These are phyloP conservation scores for Spatholobus suberectus DNA, from an alignment of 306 rosid genomes.

Conservation along the genomic window DNA sequence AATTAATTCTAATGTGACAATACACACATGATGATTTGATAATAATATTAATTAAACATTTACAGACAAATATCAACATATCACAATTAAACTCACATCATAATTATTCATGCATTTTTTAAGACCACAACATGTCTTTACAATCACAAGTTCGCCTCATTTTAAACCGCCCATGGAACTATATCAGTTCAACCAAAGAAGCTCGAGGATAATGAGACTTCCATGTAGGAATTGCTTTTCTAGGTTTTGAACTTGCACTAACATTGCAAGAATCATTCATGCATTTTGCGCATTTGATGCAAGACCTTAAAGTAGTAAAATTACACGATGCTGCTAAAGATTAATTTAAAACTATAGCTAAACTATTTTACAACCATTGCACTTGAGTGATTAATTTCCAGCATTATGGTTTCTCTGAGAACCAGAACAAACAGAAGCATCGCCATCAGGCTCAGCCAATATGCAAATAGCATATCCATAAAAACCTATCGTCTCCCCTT, in stretches of 20 bases:
- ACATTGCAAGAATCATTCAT: slow-evolving; percentile 15
- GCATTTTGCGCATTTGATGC: neutral
- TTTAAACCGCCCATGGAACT: neutral
- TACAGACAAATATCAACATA: neutral
- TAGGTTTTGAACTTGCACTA: neutral
- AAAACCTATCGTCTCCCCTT: neutral
- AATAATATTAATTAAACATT: neutral
- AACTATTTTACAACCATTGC: slow-evolving; percentile 31
- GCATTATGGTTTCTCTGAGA: neutral
- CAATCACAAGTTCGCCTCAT: neutral
- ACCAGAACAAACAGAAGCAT: slow-evolving; percentile 37
- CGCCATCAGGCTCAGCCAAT: slow-evolving; percentile 18
- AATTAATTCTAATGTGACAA: neutral
- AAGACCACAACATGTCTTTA: neutral
- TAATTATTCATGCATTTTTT: neutral
- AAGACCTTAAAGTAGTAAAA: neutral
- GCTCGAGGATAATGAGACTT: neutral
- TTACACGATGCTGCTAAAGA: neutral
- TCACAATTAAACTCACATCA: neutral
- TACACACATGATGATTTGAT: neutral
- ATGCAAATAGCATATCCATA: slow-evolving; percentile 5
- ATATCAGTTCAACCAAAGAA: neutral
- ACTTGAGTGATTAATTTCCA: slow-evolving; percentile 13
- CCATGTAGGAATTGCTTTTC: neutral
- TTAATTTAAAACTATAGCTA: slow-evolving; percentile 26